Percentiles rank a stretch among this genome's conserved stretches.
Evolutionary conservation across 805 yeast species (phyloP).

Genomic region (Pichia scutulata): DNA sequence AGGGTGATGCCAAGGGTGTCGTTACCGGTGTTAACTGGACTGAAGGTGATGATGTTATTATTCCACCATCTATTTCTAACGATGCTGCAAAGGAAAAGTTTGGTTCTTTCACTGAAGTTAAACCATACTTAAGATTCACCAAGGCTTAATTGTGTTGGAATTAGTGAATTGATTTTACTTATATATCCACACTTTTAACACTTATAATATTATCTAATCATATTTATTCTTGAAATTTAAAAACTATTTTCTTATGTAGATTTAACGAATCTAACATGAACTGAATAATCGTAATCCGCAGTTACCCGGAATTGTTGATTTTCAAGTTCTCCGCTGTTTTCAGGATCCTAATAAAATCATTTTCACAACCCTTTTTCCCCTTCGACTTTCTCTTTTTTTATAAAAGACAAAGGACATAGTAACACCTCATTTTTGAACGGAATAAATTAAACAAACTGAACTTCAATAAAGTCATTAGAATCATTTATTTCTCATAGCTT

Average conservation of each 20-base stretch:
- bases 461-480: not conserved
- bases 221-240: not conserved
- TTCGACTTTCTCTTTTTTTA: not conserved
- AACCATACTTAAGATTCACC: slow-evolving; percentile 82
- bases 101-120: slow-evolving; percentile 78
- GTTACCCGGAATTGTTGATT: not conserved
- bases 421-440: not conserved
- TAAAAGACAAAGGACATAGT: not conserved
- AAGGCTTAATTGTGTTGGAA: slow-evolving; percentile 11
- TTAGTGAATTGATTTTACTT: not conserved
- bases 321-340: not conserved
- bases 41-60: slow-evolving; percentile 84
- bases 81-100: slow-evolving; percentile 75
- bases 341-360: not conserved
- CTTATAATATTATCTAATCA: not conserved
- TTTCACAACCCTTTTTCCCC: not conserved
- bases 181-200: not conserved
- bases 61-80: slow-evolving; percentile 78
- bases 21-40: slow-evolving; percentile 93
- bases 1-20: slow-evolving; percentile 73
- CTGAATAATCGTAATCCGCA: not conserved
- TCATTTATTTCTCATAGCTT: not conserved
- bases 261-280: no score
- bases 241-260: no score
- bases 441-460: not conserved